Base-by-base conservation (phyloP, 2,329 filamentous ascomycete genomes). In the Arthrobotrys entomopaga region DNA sequence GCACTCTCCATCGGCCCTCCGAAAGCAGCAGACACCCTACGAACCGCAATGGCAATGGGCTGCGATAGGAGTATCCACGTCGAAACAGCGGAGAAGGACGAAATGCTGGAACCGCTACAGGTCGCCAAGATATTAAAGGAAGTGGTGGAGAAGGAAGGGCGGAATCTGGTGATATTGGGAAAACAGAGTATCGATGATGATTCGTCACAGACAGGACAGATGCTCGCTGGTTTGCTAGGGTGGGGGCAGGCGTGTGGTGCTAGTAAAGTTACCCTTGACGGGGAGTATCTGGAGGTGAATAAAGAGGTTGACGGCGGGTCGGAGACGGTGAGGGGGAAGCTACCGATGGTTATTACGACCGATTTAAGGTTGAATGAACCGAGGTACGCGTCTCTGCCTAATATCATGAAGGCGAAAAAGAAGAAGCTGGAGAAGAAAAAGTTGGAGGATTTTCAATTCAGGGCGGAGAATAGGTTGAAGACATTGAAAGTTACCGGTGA, bases 331-430 rank as follows among this genome's bases (percentile, higher is more conserved):
- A 87, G 86, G 82, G 89, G 91, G 0, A 91, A 90, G 84, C 83
- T 99, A 82, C 95, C 95, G 0, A 89, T 98, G 89, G 85, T 99
- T 60, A 91, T 99, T 79, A 99, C 95, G 75, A 97, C 95, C 76
- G 95, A 99, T 84, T 82, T 99, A 83, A 85, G 95, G 60, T 84
- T 99, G 82, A 99, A 99, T 81, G 92, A 96, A 87, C 95, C 95
- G 72, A 86, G 95, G 77, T 99, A 97, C 82, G 95, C 94, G 20
- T 97, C 89, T 82, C 82, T 99, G 87, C 94, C 93, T 58, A 98
- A 98, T 81, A 98, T 99, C 77, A 99, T 99, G 95, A 99, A 98
- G 90, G 95, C 95, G 61, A 99, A 99, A 91, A 99, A 98, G 91
- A 99, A 99, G 90, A 91, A 91, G 80, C 81, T 99, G 79, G 92